Evolutionary conservation across 2,329 filamentous ascomycete species (phyloP), one percentile per base, ranked within the genome.

Genomic region (Calycina marina): DNA sequence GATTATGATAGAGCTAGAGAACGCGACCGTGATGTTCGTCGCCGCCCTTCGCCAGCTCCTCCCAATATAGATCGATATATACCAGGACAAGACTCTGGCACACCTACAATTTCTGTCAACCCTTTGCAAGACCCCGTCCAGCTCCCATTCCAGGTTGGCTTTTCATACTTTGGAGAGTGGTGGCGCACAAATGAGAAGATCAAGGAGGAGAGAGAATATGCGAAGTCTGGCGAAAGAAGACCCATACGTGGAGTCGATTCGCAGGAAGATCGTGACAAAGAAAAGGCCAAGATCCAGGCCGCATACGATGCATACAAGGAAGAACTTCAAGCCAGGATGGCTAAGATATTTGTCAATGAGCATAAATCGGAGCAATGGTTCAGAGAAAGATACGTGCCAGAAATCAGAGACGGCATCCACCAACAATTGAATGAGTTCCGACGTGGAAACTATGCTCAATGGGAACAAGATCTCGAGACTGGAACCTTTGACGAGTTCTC

Each of bases 321-420:
- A 48, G 72, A 77, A 20, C 58, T 79, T 2, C 73, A 78, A 47
- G 72, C 67, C 4, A 77, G 75, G 53, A 88, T 93, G 78, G 86
- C 90, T 1, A 76, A 85, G 42, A 65, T 71, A 1, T 98, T 98
- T 53, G 90, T 98, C 25, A 72, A 78, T 30, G 79, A 85, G 46
- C 90, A 98, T 58, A 93, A 93, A 54, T 75, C 76, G 26, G 90
- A 98, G 55, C 88, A 98, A 53, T 98, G 90, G 90, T 98, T 98
- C 60, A 83, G 78, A 46, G 90, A 98, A 57, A 77, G 84, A 52
- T 98, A 98, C 48, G 77, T 92, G 17, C 72, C 83, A 1, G 83
- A 90, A 44, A 73, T 88, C 34, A 69, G 82, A 32, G 77, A 86
- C 43, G 66, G 69, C 2, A 72, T 94, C 48, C 76, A 79, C 35